Evolutionary conservation across 768 basidiomycete species (phyloP), one percentile per base, ranked within the genome.

Genomic region (Paxillus involutus): DNA sequence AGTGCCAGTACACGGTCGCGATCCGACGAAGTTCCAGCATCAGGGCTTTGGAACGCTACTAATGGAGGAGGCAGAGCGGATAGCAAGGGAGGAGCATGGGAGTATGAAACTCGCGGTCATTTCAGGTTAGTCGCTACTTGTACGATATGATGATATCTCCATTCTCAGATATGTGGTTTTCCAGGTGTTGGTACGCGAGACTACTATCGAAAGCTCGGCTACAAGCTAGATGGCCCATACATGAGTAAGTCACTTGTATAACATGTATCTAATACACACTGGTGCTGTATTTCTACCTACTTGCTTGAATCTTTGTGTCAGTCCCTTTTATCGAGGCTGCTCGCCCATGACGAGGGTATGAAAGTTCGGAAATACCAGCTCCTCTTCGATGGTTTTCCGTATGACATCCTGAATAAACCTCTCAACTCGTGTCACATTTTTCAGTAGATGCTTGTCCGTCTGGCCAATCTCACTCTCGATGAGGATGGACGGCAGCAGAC

Each of bases 61-160:
- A 57, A 99, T 99, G 97, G 97, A 99, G 68, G 97, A 99, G 74
- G 97, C 97, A 9, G 97, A 98, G 71, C 82, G 96, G 63, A 98
- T 99, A 77, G 94, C 97, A 24, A 77, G 88, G 60, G 96, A 98
- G 64, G 97, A 99, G 68, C 97, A 99, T 63, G 96, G 91, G 17
- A 98, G 94, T 69, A 77, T 89, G 57, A 95, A 98, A 73, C 73
- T 99, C 33, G 97, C 90, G n/a, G 96, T 99, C 55, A 99, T 99
- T 60, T 95, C 94, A 37, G 94, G 92, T 84, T 59, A 64, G 85
- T 62, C 40, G n/a, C 39, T 13, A 29, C 33, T 52, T 58, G 5
- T 44, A 37, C 52, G 14, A 35, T 14, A 36, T 13, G 26, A 16
- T 21, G 17, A 39, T 13, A 30, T 19, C 17, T 47, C 19, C 8